Base-by-base conservation (phyloP, 176 grass and related monocot species). In the Bolboschoenus planiculmis region DNA sequence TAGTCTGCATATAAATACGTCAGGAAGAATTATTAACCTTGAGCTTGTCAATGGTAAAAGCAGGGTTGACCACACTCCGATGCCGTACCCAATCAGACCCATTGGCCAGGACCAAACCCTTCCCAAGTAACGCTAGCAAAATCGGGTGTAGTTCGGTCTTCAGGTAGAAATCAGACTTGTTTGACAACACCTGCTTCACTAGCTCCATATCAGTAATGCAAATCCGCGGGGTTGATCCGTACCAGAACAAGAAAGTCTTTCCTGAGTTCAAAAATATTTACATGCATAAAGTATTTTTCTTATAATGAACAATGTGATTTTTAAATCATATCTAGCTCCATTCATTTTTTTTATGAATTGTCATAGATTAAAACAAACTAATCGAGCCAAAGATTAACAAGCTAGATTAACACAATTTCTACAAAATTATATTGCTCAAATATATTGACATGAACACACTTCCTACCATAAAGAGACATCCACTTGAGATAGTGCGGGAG, bases 11-110 rank as follows among this genome's bases (percentile, higher is more conserved):
- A n/a, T n/a, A n/a, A n/a, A n/a, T n/a, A n/a, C n/a, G n/a, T n/a
- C n/a, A n/a, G n/a, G n/a, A n/a, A n/a, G n/a, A n/a, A n/a, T n/a
- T n/a, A n/a, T n/a, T n/a, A 11, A 92, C 87, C 91, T 93, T 90
- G 10, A 90, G 13, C 81, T 90, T 93, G 10, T 93, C 88, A 70
- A 88, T 88, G 64, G 79, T 55, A 9, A 93, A 93, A 70, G 81
- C 88, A 42, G 88, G 88, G 20, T 78, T 86, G 21, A 90, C 62
- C 16, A 93, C 76, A 13, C 86, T 84, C 1, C 56, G 83, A 62
- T 93, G 91, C 1, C 91, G 80, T 27, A 58, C 86, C 91, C 91
- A 93, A 6, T 90, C 88, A 6, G 26, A 0, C 5, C 88, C 88
- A 13, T 93, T 79, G 50, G 85, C 27, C 0, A 90, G 82, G 0